Conservation (phyloP, 192 early-diverging fungal species). For the Mortierella hygrophila region DNA sequence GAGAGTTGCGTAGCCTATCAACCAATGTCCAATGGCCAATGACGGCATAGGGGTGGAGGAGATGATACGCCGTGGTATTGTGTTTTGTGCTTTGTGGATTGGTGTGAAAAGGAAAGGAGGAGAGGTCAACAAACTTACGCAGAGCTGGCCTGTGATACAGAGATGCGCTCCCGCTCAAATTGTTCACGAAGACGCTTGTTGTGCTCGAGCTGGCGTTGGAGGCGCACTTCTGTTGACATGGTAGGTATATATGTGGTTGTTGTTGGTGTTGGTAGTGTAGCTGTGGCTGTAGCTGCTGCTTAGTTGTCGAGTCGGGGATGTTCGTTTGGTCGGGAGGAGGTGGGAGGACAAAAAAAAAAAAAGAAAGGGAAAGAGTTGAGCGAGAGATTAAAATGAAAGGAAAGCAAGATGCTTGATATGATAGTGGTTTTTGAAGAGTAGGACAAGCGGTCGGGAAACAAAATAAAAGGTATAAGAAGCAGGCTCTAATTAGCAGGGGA, state of each 20-base stretch:
- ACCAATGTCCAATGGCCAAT: not conserved
- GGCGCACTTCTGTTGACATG: slow-evolving; percentile 48
- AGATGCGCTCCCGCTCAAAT: slow-evolving; percentile 51
- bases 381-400: not conserved
- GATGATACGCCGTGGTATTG: not conserved
- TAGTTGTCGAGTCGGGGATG: not conserved
- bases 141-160: slow-evolving; percentile 49
- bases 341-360: not conserved
- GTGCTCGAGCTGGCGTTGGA: slow-evolving; percentile 56
- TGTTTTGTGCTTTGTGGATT: not conserved
- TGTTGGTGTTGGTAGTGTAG: not conserved
- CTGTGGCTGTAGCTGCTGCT: not conserved
- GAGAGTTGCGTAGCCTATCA: not conserved
- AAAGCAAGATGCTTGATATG: not conserved
- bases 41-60: not conserved
- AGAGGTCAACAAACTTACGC: slow-evolving; percentile 28
- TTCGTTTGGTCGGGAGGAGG: not conserved
- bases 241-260: not conserved
- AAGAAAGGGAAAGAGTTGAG: not conserved
- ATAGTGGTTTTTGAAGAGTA: not conserved
- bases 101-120: not conserved
- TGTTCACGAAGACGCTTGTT: slow-evolving; percentile 56
- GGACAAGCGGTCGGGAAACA: not conserved
- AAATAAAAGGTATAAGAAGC: slow-evolving; percentile 1
- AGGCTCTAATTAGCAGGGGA: not conserved